phyloP scores from a whole-genome alignment of 1,139 yeast species.

The Pichia norvegensis region DNA sequence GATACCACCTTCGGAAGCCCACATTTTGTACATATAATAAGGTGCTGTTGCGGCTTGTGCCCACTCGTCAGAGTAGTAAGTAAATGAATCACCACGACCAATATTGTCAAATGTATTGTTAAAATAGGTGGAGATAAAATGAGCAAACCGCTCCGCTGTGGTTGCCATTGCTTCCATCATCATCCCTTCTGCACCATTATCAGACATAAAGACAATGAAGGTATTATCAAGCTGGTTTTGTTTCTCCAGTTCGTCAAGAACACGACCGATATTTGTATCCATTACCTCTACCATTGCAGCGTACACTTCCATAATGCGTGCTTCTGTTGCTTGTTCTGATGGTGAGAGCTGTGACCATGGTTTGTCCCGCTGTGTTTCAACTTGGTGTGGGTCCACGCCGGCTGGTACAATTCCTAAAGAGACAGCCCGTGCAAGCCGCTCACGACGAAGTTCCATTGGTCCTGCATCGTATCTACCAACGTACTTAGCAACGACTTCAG shows the following conservation, averaged over 20 bases:
- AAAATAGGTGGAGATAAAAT: slow-evolving; percentile 30
- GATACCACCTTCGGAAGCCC: slow-evolving; percentile 51
- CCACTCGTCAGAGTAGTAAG: slow-evolving; percentile 52
- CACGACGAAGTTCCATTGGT: slow-evolving; percentile 36
- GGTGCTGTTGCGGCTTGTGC: slow-evolving; percentile 63
- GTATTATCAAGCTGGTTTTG: slow-evolving; percentile 44
- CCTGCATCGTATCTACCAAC: slow-evolving; percentile 44
- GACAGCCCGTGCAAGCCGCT: slow-evolving; percentile 34
- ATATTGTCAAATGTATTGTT: slow-evolving; percentile 41
- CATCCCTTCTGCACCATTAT: slow-evolving; percentile 57
- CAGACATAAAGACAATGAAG: slow-evolving; percentile 48
- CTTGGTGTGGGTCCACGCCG: slow-evolving; percentile 39
- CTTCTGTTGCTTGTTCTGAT: slow-evolving; percentile 32
- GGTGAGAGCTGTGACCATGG: slow-evolving; percentile 37
- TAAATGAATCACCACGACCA: slow-evolving; percentile 42
- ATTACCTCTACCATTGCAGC: slow-evolving; percentile 56
- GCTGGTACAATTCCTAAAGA: slow-evolving; percentile 40
- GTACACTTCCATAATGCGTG: slow-evolving; percentile 45
- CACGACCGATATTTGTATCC: slow-evolving; percentile 43
- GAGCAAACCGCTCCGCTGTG: slow-evolving; percentile 26
- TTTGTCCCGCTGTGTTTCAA: slow-evolving; percentile 34
- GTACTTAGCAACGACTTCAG: slow-evolving; percentile 39
- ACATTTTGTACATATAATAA: slow-evolving; percentile 42
- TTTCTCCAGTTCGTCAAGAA: slow-evolving; percentile 34
- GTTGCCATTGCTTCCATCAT: slow-evolving; percentile 47